These are phyloP conservation scores for Fusarium transvaalense DNA, from an alignment of 2,329 filamentous ascomycete species.

Conservation along the genomic window DNA sequence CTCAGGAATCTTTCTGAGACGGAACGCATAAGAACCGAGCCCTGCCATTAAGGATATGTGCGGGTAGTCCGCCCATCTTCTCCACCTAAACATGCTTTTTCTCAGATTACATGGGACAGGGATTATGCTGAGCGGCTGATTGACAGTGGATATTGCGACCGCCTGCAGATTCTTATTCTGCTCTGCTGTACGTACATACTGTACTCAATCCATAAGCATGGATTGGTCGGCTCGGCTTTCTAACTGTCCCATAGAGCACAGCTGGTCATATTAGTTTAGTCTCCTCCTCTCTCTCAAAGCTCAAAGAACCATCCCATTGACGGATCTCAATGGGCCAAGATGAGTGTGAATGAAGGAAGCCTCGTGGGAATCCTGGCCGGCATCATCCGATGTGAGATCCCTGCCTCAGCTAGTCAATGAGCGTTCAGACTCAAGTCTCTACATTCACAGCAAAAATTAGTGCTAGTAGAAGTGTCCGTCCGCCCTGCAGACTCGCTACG, in stretches of 20 bases:
- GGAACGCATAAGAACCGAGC: slow-evolving; percentile 32
- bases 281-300: not conserved
- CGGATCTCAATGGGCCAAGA: not conserved
- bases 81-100: slow-evolving; percentile 33
- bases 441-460: not conserved
- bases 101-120: slow-evolving; percentile 37
- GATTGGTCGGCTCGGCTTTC: slow-evolving; percentile 4
- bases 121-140: slow-evolving; percentile 43
- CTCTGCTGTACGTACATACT: slow-evolving; percentile 5
- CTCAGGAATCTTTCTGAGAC: slow-evolving; percentile 23
- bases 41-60: slow-evolving; percentile 15
- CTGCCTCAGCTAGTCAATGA: slow-evolving; percentile 10
- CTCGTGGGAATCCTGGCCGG: slow-evolving; percentile 2
- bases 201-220: slow-evolving; percentile 7
- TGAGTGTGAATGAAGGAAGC: not conserved
- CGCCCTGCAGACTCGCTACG: slow-evolving; percentile 8
- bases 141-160: slow-evolving; percentile 32
- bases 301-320: not conserved
- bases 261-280: not conserved
- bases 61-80: slow-evolving; percentile 10
- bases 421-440: not conserved
- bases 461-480: not conserved
- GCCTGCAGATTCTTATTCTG: slow-evolving; percentile 27
- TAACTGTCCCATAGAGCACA: not conserved
- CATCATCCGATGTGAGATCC: slow-evolving; percentile 21